Conservation (phyloP, 495 filamentous ascomycete species). For the Daldinia concentrica region DNA sequence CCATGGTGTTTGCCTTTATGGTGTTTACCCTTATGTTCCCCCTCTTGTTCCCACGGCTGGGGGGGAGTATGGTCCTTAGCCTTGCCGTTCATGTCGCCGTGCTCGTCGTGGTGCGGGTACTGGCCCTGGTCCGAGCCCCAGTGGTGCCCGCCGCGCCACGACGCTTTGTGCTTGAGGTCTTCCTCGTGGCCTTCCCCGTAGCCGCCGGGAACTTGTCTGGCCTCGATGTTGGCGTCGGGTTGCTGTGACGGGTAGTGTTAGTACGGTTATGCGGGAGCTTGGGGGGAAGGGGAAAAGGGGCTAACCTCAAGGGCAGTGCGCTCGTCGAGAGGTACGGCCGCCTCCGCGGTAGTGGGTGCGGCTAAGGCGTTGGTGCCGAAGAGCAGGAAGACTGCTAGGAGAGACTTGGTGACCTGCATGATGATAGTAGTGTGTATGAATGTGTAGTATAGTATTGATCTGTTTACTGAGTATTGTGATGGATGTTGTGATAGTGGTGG, state of each 20-base stretch:
- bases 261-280: background rate
- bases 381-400: conserved; percentile 42
- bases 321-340: conserved; percentile 3
- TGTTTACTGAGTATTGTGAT: background rate
- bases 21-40: background rate
- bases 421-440: background rate
- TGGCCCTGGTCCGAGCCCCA: background rate
- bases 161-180: background rate
- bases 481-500: no score
- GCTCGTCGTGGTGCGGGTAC: background rate
- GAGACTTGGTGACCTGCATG: conserved; percentile 42
- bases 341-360: conserved; percentile 22
- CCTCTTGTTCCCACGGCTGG: no score
- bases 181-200: background rate
- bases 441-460: conserved; percentile 1
- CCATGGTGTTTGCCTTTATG: no score
- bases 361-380: conserved; percentile 36
- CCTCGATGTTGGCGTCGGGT: background rate
- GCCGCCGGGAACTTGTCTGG: background rate
- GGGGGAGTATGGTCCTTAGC: no score
- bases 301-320: conserved; percentile 12
- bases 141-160: background rate
- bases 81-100: background rate
- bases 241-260: background rate
- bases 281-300: background rate